Evolutionary conservation across 306 rosid genomes (phyloP), one percentile per base, ranked within the genome.

Genomic region (Elaeagnus macrophylla): DNA sequence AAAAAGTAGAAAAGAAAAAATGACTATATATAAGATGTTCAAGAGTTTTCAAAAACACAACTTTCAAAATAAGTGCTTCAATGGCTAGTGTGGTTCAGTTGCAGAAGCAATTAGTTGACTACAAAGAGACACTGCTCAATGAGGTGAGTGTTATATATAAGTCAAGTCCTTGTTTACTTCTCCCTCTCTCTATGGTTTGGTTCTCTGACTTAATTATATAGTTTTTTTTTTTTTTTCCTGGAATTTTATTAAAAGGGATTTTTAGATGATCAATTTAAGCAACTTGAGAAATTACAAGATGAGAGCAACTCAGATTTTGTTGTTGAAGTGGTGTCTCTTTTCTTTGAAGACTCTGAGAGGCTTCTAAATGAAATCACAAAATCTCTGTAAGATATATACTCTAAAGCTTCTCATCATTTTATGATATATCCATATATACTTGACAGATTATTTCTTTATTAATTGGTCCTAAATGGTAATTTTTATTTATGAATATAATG

Each of bases 251-350:
- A 56, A 59, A 68, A 89, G 95, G 95, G 79, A 8, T 65, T 79
- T 56, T 59, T 89, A 40, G 83, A 85, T 71, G 95, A 85, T 51
- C 97, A 89, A 51, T 85, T 79, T 41, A 66, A 63, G 46, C 82
- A 75, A 65, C 87, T 89, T 56, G 74, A 75, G 69, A 74, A 66
- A 37, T 77, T 89, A 66, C 81, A 85, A 83, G 95, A 89, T 77
- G 94, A 89, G 56, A 89, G 76, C 77, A 85, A 79, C 64, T 95
- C 97, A 7, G 58, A 79, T 10, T 89, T 89, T 81, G 87, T 85
- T 39, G 87, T 75, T 63, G 89, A 89, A 73, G 95, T 85, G 51
- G 83, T 85, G 17, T 75, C 81, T 73, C 76, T 89, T 58, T 89
- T 81, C 72, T 89, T 89, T 69, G 64, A 85, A 42, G 95, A 83